These are phyloP conservation scores for Aspergillus neoniger DNA, from an alignment of 2,329 filamentous ascomycete genomes.

Conservation along the genomic window DNA sequence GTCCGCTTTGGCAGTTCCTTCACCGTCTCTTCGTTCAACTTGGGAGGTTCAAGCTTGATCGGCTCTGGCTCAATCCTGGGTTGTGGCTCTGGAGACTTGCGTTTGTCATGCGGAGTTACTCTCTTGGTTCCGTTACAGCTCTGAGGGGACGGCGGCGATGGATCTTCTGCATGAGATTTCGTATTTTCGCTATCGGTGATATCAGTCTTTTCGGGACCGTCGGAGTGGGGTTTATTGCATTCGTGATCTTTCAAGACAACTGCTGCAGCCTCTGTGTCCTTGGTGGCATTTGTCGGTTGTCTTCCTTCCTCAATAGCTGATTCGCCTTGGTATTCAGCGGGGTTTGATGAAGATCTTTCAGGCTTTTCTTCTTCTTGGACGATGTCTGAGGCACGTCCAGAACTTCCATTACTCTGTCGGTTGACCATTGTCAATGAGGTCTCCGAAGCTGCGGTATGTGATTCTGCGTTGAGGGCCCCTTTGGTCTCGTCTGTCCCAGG, in stretches of 20 bases:
- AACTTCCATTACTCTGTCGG: not conserved
- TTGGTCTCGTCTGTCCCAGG: not conserved
- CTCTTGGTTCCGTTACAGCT: not conserved
- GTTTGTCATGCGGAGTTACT: not conserved
- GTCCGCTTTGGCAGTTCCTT: conserved; percentile 68
- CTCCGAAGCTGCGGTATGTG: not conserved
- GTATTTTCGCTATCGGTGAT: not conserved
- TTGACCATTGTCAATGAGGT: not conserved
- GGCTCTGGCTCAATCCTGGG: conserved; percentile 5
- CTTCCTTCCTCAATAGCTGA: not conserved
- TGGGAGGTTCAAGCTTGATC: conserved; percentile 25
- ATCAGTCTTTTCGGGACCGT: not conserved
- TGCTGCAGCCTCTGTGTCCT: not conserved
- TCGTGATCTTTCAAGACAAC: not conserved
- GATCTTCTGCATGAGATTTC: not conserved
- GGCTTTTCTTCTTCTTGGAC: not conserved
- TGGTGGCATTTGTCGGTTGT: not conserved
- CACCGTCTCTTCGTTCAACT: conserved; percentile 39
- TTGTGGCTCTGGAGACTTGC: conserved; percentile 5
- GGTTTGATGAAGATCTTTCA: not conserved
- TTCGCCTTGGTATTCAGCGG: not conserved
- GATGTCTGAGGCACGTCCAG: not conserved
- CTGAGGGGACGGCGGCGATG: not conserved
- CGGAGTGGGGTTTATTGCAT: not conserved
- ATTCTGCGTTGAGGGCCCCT: not conserved